Conservation (phyloP, 306 rosid genomes). For the Neltuma alba region DNA sequence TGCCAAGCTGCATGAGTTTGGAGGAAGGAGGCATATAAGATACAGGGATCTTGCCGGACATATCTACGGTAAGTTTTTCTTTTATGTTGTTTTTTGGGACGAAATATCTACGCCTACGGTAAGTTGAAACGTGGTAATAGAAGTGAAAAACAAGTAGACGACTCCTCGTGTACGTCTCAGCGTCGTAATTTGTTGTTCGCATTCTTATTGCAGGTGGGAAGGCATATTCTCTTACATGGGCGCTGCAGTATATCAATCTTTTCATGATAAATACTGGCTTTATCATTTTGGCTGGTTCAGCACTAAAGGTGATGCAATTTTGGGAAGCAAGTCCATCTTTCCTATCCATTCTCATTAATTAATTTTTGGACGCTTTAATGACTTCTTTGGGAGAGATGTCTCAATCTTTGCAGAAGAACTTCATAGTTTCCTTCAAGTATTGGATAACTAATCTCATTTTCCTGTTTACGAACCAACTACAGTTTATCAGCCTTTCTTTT, state of each 20-base stretch:
- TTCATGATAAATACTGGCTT: constrained; percentile 92
- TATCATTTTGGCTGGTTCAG: constrained; percentile 90
- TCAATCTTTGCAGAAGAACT: constrained; percentile 2
- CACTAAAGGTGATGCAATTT: constrained; percentile 72
- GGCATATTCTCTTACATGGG: constrained; percentile 86
- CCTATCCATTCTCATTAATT: neutral
- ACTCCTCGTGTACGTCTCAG: neutral
- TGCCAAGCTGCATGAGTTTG: constrained; percentile 90
- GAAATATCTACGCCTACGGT: no score
- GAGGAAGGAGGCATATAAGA: constrained; percentile 92
- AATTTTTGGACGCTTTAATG: neutral
- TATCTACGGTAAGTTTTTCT: no score
- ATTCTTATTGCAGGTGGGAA: constrained; percentile 62
- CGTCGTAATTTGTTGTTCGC: neutral
- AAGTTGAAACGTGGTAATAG: constrained; percentile 13
- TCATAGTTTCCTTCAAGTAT: neutral
- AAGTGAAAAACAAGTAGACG: neutral
- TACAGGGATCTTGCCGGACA: constrained; percentile 93
- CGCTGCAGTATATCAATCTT: constrained; percentile 85
- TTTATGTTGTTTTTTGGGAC: no score
- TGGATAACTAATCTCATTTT: constrained; percentile 12
- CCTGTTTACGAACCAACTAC: constrained; percentile 5
- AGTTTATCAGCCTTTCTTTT: neutral
- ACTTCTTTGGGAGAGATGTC: neutral
- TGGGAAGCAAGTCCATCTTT: neutral